Conservation (phyloP, 768 basidiomycete species). For the Sporobolomyces phaffii region DNA sequence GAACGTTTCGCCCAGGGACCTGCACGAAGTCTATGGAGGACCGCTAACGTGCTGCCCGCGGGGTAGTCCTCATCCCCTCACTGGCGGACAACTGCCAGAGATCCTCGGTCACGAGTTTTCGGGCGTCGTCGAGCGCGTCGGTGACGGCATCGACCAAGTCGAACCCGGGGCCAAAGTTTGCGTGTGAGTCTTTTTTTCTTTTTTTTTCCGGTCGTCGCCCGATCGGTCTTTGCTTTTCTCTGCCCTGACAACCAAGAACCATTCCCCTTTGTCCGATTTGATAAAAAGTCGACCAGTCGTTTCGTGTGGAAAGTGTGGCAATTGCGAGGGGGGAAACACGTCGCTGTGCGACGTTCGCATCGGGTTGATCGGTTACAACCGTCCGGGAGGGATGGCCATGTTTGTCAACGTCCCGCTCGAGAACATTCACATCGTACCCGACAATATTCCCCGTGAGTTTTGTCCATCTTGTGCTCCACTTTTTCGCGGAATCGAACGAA, state of each 20-base stretch:
- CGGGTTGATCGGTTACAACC: slow-evolving; percentile 31
- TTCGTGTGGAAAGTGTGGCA: slow-evolving; percentile 48
- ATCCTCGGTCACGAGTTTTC: slow-evolving; percentile 50
- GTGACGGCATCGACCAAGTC: slow-evolving; percentile 46
- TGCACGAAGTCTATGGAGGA: slow-evolving; percentile 49
- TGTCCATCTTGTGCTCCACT: too few species aligned
- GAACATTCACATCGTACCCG: slow-evolving; percentile 50
- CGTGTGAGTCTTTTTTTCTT: slow-evolving; percentile 13
- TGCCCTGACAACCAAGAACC: too few species aligned
- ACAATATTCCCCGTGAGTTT: slow-evolving; percentile 48
- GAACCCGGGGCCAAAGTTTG: slow-evolving; percentile 47
- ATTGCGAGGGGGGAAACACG: slow-evolving; percentile 22
- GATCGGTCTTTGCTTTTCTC: too few species aligned
- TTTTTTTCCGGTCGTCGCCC: too few species aligned
- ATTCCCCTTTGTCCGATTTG: too few species aligned
- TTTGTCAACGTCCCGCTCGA: slow-evolving; percentile 48
- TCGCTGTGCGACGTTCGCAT: slow-evolving; percentile 9
- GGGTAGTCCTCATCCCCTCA: slow-evolving; percentile 47
- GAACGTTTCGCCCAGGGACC: slow-evolving; percentile 41
- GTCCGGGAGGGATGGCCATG: slow-evolving; percentile 51
- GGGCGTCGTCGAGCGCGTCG: slow-evolving; percentile 39
- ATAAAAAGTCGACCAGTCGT: slow-evolving; percentile 53
- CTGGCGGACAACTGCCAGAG: slow-evolving; percentile 50
- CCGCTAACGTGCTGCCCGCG: slow-evolving; percentile 45
- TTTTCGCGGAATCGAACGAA: too few species aligned